A percentile compares a stretch with the other conserved stretches of the same genome.
Evolutionary conservation across 306 rosid species (phyloP).

Genomic region (Malus orientalis): DNA sequence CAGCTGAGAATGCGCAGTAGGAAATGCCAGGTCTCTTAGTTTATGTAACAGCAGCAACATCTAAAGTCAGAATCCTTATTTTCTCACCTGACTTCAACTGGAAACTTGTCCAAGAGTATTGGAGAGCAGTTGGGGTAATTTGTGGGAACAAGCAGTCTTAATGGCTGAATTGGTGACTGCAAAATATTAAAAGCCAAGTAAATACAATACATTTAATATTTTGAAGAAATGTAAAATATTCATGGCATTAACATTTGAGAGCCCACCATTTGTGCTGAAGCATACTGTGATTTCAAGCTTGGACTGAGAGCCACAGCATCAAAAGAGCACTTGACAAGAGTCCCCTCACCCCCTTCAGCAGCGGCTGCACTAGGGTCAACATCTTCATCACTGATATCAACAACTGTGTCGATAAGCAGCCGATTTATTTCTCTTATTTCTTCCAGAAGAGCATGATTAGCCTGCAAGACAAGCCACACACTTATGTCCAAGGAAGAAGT

Average conservation of each 20-base stretch:
- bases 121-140: constrained; percentile 88
- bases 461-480: constrained; percentile 43
- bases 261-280: constrained; percentile 72
- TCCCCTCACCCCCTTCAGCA: constrained; percentile 69
- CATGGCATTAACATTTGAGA: constrained; percentile 2
- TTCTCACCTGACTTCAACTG: constrained; percentile 72
- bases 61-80: background rate
- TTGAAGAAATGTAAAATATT: background rate
- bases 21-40: background rate
- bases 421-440: constrained; percentile 80
- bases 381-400: constrained; percentile 64
- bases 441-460: constrained; percentile 69
- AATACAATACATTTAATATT: constrained; percentile 12
- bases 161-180: constrained; percentile 91
- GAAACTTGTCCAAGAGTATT: constrained; percentile 71
- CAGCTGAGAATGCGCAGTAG: background rate
- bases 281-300: constrained; percentile 66
- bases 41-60: background rate
- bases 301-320: constrained; percentile 87
- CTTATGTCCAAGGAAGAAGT: background rate
- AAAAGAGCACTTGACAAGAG: constrained; percentile 78
- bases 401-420: constrained; percentile 77
- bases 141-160: constrained; percentile 81
- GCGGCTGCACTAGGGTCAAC: constrained; percentile 63
- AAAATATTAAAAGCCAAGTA: constrained; percentile 18